Conservation (phyloP, 768 basidiomycete genomes). For the Kwoniella mangroviensis region DNA sequence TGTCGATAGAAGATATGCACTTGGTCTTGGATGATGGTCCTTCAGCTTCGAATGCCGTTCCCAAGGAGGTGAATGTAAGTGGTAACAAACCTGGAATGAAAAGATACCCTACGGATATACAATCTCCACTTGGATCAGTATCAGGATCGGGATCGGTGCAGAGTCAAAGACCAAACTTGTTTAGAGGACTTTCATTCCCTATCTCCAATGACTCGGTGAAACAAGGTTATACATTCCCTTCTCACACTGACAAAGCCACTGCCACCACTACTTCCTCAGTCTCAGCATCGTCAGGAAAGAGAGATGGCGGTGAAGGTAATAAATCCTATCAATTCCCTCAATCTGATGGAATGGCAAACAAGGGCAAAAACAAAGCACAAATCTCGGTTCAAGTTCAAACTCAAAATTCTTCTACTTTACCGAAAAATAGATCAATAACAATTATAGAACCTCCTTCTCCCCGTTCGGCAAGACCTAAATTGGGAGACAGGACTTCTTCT, state of each 20-base stretch:
- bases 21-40: neutral
- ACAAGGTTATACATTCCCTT: neutral
- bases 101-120: neutral
- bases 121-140: neutral
- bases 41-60: neutral
- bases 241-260: neutral
- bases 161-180: constrained; percentile 1
- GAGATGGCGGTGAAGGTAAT: neutral
- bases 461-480: constrained; percentile 11
- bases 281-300: neutral
- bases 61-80: no score
- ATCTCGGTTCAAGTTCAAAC: neutral
- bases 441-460: constrained; percentile 15
- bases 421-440: constrained; percentile 15
- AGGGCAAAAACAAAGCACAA: neutral
- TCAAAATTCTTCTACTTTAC: no score
- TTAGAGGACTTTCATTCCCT: constrained; percentile 5
- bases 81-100: neutral
- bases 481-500: constrained; percentile 11
- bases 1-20: constrained; percentile 25
- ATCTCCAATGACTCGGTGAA: neutral
- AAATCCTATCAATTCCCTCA: neutral
- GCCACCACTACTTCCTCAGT: neutral
- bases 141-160: neutral
- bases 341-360: neutral